phyloP scores from a whole-genome alignment of 305 asterid species.

The Stenogyne calaminthoides region DNA sequence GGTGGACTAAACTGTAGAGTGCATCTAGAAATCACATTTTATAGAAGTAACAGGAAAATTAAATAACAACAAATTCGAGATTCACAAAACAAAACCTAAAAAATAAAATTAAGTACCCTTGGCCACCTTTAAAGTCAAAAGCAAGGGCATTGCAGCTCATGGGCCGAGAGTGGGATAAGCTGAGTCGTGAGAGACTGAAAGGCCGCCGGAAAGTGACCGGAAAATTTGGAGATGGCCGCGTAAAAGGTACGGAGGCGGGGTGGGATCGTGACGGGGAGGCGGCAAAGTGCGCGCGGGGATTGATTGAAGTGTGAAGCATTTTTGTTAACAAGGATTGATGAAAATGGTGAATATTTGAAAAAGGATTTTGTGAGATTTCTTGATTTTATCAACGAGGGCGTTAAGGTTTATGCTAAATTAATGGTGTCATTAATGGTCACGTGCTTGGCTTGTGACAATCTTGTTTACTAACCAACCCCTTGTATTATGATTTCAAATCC shows the following conservation, averaged over 20 bases:
- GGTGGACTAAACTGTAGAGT: not conserved
- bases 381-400: not conserved
- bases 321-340: not conserved
- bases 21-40: not conserved
- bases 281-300: slow-evolving; percentile 30
- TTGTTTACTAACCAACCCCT: too few relatives aligned
- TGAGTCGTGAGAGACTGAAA: slow-evolving; percentile 29
- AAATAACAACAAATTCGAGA: slow-evolving; percentile 1
- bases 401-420: slow-evolving; percentile 18
- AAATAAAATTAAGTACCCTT: slow-evolving; percentile 52
- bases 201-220: slow-evolving; percentile 39
- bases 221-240: slow-evolving; percentile 26
- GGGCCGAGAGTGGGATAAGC: slow-evolving; percentile 27
- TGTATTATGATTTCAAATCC: accelerated
- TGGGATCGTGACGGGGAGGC: slow-evolving; percentile 26
- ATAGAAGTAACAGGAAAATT: not conserved
- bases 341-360: not conserved
- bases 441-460: not conserved
- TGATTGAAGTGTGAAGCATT: slow-evolving; percentile 41
- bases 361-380: not conserved
- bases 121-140: slow-evolving; percentile 56
- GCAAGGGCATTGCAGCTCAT: slow-evolving; percentile 43
- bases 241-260: slow-evolving; percentile 15
- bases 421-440: slow-evolving; percentile 19
- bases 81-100: slow-evolving; percentile 1